Evolutionary conservation across 2,329 filamentous ascomycete species (phyloP).

Genomic region (Erysiphe pulchra): DNA sequence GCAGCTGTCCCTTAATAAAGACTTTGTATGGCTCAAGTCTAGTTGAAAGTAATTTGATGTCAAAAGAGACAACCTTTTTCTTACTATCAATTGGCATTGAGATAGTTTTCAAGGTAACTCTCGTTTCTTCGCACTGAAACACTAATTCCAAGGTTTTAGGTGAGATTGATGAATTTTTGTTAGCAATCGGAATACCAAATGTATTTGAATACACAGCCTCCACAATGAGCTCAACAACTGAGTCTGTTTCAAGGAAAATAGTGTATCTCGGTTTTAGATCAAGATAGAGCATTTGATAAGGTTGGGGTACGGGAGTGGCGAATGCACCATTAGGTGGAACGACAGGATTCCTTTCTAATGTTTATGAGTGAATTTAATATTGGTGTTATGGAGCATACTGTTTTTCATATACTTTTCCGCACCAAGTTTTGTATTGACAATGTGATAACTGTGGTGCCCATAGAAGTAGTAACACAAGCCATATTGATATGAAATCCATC

Average conservation of each 20-base stretch:
- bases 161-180: slow-evolving; percentile 2
- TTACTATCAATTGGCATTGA: slow-evolving; percentile 16
- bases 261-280: slow-evolving; percentile 21
- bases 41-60: slow-evolving; percentile 12
- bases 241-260: slow-evolving; percentile 20
- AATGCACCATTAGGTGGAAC: slow-evolving; percentile 20
- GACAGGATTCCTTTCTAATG: background rate
- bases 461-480: too few relatives aligned
- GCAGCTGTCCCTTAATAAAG: slow-evolving; percentile 12
- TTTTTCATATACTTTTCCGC: background rate
- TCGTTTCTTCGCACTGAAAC: slow-evolving; percentile 11
- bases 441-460: too few relatives aligned
- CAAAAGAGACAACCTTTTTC: slow-evolving; percentile 14
- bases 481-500: too few relatives aligned
- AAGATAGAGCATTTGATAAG: slow-evolving; percentile 17
- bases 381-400: background rate
- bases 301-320: slow-evolving; percentile 15
- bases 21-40: slow-evolving; percentile 15
- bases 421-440: background rate
- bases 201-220: slow-evolving; percentile 17
- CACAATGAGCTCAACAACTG: slow-evolving; percentile 17
- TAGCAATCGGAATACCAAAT: slow-evolving; percentile 14
- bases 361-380: background rate
- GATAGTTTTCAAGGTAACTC: slow-evolving; percentile 8
- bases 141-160: slow-evolving; percentile 7